Evolutionary conservation across 1,139 yeast species (phyloP), one percentile per base, ranked within the genome.

Genomic region (Hansenula lynferdii): DNA sequence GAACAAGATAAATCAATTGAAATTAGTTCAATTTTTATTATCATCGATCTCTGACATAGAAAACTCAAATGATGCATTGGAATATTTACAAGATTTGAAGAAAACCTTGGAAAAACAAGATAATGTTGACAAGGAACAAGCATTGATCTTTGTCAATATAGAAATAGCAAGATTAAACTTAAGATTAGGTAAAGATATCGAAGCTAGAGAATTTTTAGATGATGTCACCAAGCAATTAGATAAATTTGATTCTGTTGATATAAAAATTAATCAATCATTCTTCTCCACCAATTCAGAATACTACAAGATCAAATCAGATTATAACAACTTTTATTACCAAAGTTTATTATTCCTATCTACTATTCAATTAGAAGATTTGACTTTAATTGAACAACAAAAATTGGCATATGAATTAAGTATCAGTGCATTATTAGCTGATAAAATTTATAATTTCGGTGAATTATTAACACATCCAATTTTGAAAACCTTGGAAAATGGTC

Each of bases 391-490:
- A 40, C 73, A 65, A 48, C 72, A 72, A 48, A 70, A 67, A 43
- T 69, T 87, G 41, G 92, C 96, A 20, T 80, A 81, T 54, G 95
- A 92, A 50, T 72, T 92, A 53, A 75, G 95, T 43, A 72, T 89
- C 38, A 81, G 96, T 31, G 98, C 97, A 0, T 68, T 92, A 46
- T 70, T 92, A 50, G 98, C 97, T 34, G 96, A 89, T 56, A 81
- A 79, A 57, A 85, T 92, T 50, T 94, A 89, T 69, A 92, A 90
- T 65, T 92, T 92, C 62, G 98, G 98, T 38, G 98, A 94, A 64
- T 75, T 92, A 49, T 74, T 92, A 43, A 77, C 89, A 58, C 97
- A 92, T 60, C 96, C 95, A 37, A 80, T 90, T 40, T 74, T 92
- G 60, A 62, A 70, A 37, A 67, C 73, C 33, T 70, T 85, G 39